phyloP scores from a whole-genome alignment of 1,284 basidiomycete species.

The Pyrrhoderma lamaoense region DNA sequence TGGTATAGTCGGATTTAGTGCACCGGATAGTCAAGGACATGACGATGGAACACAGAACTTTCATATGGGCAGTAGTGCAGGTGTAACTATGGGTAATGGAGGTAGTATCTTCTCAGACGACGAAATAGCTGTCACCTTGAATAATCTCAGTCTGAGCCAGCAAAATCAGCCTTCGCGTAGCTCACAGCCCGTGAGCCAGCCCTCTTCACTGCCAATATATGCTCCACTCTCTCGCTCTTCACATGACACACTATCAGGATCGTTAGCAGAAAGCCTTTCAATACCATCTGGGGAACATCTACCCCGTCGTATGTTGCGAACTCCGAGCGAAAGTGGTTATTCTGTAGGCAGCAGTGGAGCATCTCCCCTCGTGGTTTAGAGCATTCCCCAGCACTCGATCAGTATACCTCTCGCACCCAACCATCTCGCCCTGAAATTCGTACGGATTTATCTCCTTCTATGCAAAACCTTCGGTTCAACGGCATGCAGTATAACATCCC shows the following conservation, averaged over 20 bases:
- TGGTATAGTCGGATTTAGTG: slow-evolving; percentile 61
- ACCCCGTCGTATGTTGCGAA: slow-evolving; percentile 4
- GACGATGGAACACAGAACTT: slow-evolving; percentile 40
- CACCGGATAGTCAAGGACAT: slow-evolving; percentile 28
- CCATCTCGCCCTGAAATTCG: not conserved
- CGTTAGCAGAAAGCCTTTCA: slow-evolving; percentile 38
- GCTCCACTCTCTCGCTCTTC: slow-evolving; percentile 58
- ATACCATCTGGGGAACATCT: slow-evolving; percentile 10
- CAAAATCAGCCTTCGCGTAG: slow-evolving; percentile 25
- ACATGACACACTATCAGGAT: slow-evolving; percentile 37
- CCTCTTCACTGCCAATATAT: slow-evolving; percentile 63
- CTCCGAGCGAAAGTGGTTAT: slow-evolving; percentile 15
- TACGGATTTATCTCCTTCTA: slow-evolving; percentile 14
- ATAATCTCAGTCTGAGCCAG: slow-evolving; percentile 53
- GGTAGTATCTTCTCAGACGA: slow-evolving; percentile 70
- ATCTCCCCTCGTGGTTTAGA: slow-evolving; percentile 7
- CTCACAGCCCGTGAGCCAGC: slow-evolving; percentile 42
- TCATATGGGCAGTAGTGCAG: slow-evolving; percentile 21
- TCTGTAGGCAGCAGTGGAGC: slow-evolving; percentile 10
- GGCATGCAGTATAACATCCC: slow-evolving; percentile 52
- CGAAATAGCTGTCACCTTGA: slow-evolving; percentile 67
- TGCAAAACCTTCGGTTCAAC: slow-evolving; percentile 43
- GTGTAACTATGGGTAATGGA: slow-evolving; percentile 31
- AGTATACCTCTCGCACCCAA: not conserved
- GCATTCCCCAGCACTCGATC: slow-evolving; percentile 6